Base-by-base conservation (phyloP, 805 yeast species). In the Ogataea polymorpha region DNA sequence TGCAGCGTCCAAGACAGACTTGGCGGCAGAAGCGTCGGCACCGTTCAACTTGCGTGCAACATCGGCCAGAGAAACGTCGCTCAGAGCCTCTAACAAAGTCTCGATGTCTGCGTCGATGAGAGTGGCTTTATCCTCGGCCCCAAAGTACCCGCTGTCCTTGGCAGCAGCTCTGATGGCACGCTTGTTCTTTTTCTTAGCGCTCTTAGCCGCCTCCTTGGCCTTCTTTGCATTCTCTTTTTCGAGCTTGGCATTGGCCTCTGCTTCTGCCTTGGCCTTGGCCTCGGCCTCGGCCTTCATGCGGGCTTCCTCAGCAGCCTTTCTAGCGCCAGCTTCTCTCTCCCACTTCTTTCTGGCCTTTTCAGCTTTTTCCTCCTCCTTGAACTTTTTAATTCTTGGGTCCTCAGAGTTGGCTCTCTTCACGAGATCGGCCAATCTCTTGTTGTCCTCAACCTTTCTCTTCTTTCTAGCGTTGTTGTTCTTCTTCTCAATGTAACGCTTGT, bases 371-470 rank as follows among this genome's bases (percentile, higher is more conserved):
- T 79, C 86, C 54, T 91, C 96, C 74, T 90, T 91, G 82, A 90
- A 90, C 61, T 76, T 61, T 71, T 82, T 87, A 68, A 93, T 86
- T 72, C 99, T 86, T 55, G 99, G 98, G 68, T 93, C 99, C 70
- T 86, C 93, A 49, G 76, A 61, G 59, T 85, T 75, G 29, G 95
- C 96, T 65, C 93, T 80, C 67, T 86, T 95, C 39, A 93, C 91
- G 44, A 88, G 69, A 58, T 85, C 88, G 52, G 84, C 79, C 50
- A 91, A 68, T 63, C 97, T 80, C 64, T 89, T 85, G 73, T 83
- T 91, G 70, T 93, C 99, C 63, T 93, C 97, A 61, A 91, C 89
- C 84, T 93, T 93, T 76, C 80, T 86, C 86, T 91, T 93, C 76
- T 87, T 86, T 75, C 99, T 86, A 44, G 95, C 87, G 54, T 96